Conservation (phyloP, 202 grass and related monocot species). For the Setaria italica region DNA sequence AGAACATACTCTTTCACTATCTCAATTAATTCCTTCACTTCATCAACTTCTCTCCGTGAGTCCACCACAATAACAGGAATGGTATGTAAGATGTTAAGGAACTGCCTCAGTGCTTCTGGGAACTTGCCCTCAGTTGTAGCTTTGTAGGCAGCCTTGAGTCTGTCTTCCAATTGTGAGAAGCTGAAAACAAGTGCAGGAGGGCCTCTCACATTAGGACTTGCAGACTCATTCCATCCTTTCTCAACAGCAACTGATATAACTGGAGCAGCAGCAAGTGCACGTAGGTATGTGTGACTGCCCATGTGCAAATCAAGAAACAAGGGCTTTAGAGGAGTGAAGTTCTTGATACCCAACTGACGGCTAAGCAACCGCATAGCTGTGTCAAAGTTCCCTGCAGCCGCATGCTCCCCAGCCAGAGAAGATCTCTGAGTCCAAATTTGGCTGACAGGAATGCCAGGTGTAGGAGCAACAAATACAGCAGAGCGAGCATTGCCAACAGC, state of each 20-base stretch:
- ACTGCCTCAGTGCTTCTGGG: constrained; percentile 83
- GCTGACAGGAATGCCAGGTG: constrained; percentile 89
- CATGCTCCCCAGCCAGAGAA: constrained; percentile 94
- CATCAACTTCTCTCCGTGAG: constrained; percentile 94
- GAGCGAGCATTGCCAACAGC: constrained; percentile 54
- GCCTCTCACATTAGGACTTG: constrained; percentile 87
- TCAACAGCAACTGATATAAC: constrained; percentile 88
- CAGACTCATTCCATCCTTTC: constrained; percentile 90
- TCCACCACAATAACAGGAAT: constrained; percentile 89
- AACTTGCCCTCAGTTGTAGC: constrained; percentile 90
- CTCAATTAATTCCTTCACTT: constrained; percentile 94
- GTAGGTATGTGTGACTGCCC: constrained; percentile 84
- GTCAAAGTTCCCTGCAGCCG: constrained; percentile 91
- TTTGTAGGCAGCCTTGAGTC: constrained; percentile 88
- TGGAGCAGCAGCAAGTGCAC: constrained; percentile 63
- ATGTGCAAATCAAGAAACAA: constrained; percentile 79
- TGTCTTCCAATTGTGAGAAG: constrained; percentile 94
- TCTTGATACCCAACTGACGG: constrained; percentile 93
- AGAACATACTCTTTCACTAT: constrained; percentile 92
- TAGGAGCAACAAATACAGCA: constrained; percentile 71
- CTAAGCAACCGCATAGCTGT: constrained; percentile 90
- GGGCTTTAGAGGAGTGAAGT: constrained; percentile 84
- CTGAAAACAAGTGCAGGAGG: constrained; percentile 89
- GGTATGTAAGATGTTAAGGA: constrained; percentile 85
- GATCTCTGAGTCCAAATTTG: constrained; percentile 98